These are phyloP conservation scores for Acanthamoeba healyi DNA, from an alignment of 208 protist species.

Conservation along the genomic window DNA sequence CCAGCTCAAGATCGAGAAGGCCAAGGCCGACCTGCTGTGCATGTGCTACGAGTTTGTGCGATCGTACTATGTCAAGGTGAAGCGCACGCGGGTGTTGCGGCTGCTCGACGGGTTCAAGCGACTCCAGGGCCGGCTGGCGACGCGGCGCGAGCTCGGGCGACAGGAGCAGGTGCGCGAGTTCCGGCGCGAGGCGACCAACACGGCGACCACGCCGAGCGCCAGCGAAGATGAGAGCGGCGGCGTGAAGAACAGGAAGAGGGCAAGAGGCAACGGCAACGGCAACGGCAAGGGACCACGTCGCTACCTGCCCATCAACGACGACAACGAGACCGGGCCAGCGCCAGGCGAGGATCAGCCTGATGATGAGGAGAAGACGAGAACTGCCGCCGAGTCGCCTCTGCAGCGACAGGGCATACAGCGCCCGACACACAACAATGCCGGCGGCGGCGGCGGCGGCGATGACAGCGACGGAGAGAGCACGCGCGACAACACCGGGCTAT, in stretches of 20 bases:
- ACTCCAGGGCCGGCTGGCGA: background rate
- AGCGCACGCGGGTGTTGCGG: background rate
- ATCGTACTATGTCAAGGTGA: background rate
- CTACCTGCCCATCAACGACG: background rate
- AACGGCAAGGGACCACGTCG: too few relatives aligned
- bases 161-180: background rate
- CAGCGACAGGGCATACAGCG: too few relatives aligned
- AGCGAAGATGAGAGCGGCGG: background rate
- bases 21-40: conserved; percentile 28
- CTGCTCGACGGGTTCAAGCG: conserved; percentile 12
- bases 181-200: background rate
- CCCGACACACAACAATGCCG: background rate
- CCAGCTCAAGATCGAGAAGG: conserved; percentile 67
- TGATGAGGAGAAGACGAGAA: too few relatives aligned
- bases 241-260: background rate
- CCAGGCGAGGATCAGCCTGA: background rate
- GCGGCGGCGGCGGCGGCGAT: too few relatives aligned
- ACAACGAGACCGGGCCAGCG: too few relatives aligned
- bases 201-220: background rate
- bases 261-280: background rate
- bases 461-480: background rate
- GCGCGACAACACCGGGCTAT: background rate
- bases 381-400: too few relatives aligned
- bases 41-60: conserved; percentile 64
- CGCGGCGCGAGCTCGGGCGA: background rate